Conservation (phyloP, 2,329 filamentous ascomycete species). For the Cadophora luteo-olivacea region DNA sequence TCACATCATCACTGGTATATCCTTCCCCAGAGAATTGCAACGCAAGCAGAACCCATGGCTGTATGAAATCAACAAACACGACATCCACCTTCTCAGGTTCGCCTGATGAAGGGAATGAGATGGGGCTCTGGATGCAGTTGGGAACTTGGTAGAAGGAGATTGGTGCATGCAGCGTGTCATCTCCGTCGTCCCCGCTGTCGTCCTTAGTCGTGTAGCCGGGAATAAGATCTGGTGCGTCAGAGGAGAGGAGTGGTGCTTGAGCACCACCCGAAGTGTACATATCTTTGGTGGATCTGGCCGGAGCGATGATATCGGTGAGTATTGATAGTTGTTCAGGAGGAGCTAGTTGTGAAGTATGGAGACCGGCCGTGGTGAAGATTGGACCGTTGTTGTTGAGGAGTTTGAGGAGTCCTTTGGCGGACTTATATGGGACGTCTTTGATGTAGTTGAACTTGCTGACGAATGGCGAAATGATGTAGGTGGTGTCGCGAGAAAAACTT, state of each 20-base stretch:
- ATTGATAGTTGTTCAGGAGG: slow-evolving; percentile 43
- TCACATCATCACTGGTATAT: slow-evolving; percentile 56
- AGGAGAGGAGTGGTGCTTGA: slow-evolving; percentile 45
- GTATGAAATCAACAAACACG: slow-evolving; percentile 90
- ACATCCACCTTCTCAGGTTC: slow-evolving; percentile 80
- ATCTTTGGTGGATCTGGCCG: slow-evolving; percentile 18
- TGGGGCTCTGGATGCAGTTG: slow-evolving; percentile 78
- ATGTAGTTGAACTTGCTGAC: slow-evolving; percentile 78
- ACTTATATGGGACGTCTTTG: slow-evolving; percentile 79
- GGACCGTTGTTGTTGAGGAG: slow-evolving; percentile 62
- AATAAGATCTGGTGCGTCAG: slow-evolving; percentile 48
- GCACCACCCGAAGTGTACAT: slow-evolving; percentile 35
- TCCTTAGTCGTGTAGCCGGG: slow-evolving; percentile 91
- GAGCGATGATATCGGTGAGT: slow-evolving; percentile 29
- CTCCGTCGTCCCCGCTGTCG: slow-evolving; percentile 81
- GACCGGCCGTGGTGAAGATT: slow-evolving; percentile 47
- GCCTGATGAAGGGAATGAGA: slow-evolving; percentile 61
- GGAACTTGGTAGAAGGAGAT: slow-evolving; percentile 80
- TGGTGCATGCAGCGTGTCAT: slow-evolving; percentile 83
- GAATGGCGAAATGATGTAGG: slow-evolving; percentile 88
- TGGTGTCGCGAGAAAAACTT: slow-evolving; percentile 85
- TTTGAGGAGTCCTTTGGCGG: slow-evolving; percentile 72
- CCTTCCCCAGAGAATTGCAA: slow-evolving; percentile 65
- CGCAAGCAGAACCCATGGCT: slow-evolving; percentile 80
- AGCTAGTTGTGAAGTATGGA: slow-evolving; percentile 43